Evolutionary conservation across 495 filamentous ascomycete species (phyloP).

Genomic region (Penicillium robsamsonii): DNA sequence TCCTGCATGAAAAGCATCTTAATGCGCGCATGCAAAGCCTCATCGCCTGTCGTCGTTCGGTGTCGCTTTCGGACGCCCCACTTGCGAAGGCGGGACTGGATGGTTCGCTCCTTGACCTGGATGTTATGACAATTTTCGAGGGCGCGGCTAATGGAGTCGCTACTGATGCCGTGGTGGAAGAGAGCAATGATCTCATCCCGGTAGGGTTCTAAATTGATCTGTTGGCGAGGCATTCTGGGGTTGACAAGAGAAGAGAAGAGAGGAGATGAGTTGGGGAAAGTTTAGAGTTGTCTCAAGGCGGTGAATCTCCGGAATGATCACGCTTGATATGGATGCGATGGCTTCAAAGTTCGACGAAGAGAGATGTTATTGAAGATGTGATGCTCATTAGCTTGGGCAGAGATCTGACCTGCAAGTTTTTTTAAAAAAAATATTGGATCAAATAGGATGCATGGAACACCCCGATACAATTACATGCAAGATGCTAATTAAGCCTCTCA

Average conservation of each 20-base stretch:
- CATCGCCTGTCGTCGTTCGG: conserved; percentile 29
- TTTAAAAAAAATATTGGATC: not conserved
- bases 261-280: not conserved
- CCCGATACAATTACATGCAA: not conserved
- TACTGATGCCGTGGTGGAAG: conserved; percentile 29
- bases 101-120: conserved; percentile 31
- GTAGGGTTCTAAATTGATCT: conserved; percentile 32
- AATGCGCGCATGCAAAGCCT: conserved; percentile 28
- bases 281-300: conserved; percentile 12
- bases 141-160: conserved; percentile 28
- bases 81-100: conserved; percentile 30
- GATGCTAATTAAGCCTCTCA: not conserved
- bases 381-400: not conserved
- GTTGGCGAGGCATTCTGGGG: conserved; percentile 28
- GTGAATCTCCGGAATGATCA: conserved; percentile 20
- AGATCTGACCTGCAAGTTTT: no score
- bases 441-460: not conserved
- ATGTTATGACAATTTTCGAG: conserved; percentile 28
- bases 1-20: conserved; percentile 27
- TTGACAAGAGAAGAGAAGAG: conserved; percentile 2
- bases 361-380: not conserved
- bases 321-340: not conserved
- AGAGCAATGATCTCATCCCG: conserved; percentile 29
- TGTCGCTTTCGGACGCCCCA: conserved; percentile 34
- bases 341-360: not conserved